Percentiles rank a stretch among this genome's conserved stretches.
Evolutionary conservation across 768 basidiomycete species (phyloP).

Genomic region (Zangia roseola): DNA sequence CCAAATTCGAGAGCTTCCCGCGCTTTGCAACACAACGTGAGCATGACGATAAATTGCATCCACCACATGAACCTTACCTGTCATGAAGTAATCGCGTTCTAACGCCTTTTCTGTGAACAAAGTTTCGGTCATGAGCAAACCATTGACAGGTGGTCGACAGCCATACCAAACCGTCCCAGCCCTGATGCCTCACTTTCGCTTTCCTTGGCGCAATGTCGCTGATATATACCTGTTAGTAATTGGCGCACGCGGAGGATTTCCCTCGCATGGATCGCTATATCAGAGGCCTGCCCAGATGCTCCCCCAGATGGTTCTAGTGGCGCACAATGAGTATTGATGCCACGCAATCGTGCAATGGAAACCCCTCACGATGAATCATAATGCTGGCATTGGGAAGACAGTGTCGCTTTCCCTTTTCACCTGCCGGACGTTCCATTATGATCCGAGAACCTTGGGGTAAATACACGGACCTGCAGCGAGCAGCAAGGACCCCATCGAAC

Average conservation of each 20-base stretch:
- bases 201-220: constrained; percentile 72
- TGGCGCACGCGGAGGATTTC: constrained; percentile 91
- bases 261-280: constrained; percentile 96
- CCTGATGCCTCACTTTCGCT: constrained; percentile 66
- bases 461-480: constrained; percentile 67
- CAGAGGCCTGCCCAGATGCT: constrained; percentile 91
- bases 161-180: constrained; percentile 75
- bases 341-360: background rate
- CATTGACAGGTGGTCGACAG: constrained; percentile 16
- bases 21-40: constrained; percentile 47
- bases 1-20: constrained; percentile 89
- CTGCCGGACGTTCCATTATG: constrained; percentile 29
- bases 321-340: constrained; percentile 8
- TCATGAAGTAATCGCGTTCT: constrained; percentile 97
- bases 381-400: constrained; percentile 92
- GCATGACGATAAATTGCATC: constrained; percentile 17
- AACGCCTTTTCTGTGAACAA: constrained; percentile 69
- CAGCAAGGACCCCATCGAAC: constrained; percentile 93
- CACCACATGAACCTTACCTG: constrained; percentile 45
- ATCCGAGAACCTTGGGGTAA: constrained; percentile 6
- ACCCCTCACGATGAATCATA: constrained; percentile 90
- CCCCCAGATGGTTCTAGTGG: constrained; percentile 90
- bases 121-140: constrained; percentile 19
- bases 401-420: constrained; percentile 88
- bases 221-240: constrained; percentile 84